Conservation (phyloP, 768 basidiomycete genomes). For the Cystoderma amianthinum region DNA sequence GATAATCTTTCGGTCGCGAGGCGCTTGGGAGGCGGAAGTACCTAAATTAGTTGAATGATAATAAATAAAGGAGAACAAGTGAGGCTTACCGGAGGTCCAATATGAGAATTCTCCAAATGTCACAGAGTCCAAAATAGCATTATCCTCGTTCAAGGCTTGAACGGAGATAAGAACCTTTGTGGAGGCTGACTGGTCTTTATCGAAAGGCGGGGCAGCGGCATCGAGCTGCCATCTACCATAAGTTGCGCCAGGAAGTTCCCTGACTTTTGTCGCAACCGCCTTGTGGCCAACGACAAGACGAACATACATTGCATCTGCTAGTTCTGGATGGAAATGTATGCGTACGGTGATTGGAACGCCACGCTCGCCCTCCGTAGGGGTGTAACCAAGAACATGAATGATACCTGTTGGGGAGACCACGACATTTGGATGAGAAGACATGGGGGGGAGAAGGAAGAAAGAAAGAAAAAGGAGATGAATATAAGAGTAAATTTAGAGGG, state of each 20-base stretch:
- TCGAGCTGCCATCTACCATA: conserved; percentile 60
- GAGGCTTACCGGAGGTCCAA: conserved; percentile 34
- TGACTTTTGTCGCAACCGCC: conserved; percentile 63
- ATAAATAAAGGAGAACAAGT: conserved; percentile 5
- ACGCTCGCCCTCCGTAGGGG: conserved; percentile 55
- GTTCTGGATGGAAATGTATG: conserved; percentile 48
- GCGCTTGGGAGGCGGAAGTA: conserved; percentile 1
- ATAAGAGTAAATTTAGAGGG: neutral
- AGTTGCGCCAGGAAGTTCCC: conserved; percentile 36
- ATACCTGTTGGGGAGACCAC: conserved; percentile 43
- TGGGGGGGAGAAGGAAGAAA: conserved; percentile 2
- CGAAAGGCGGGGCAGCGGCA: conserved; percentile 51
- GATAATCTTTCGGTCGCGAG: conserved; percentile 6
- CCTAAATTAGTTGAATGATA: conserved; percentile 4
- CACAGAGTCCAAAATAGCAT: conserved; percentile 52
- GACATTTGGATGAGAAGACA: conserved; percentile 13
- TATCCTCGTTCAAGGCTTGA: conserved; percentile 51
- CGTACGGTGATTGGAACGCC: conserved; percentile 60
- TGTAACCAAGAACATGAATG: conserved; percentile 60
- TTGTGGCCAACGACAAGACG: conserved; percentile 70
- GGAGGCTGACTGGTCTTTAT: conserved; percentile 29
- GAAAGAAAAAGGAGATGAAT: conserved; percentile 1
- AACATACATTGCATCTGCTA: conserved; percentile 49
- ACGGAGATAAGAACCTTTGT: conserved; percentile 50
- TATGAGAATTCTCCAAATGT: conserved; percentile 72